Evolutionary conservation across 2,329 filamentous ascomycete genomes (phyloP), one percentile per base, ranked within the genome.

Genomic region (Aspergillus costaricaensis): DNA sequence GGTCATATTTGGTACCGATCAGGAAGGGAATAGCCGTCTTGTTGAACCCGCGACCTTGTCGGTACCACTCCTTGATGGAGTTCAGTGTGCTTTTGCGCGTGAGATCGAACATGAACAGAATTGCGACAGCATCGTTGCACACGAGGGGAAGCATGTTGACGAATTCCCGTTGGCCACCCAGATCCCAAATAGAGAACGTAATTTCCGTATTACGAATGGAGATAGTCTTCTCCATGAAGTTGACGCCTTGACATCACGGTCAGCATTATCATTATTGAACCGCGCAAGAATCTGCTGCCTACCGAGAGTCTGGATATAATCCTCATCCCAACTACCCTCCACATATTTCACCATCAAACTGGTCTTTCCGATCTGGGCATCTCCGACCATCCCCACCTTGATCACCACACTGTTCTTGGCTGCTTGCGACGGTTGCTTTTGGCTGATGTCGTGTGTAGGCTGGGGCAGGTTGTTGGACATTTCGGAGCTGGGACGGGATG

Each of bases 201-300:
- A 99, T 99, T 79, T 99, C 95, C 15, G 95, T 99, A 79, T 99
- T 99, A 64, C 95, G 91, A 78, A 99, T 99, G 64, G 92, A 96
- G 74, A 99, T 99, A 38, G 95, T 99, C 85, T 99, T 99, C 78
- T 99, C 95, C 95, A 99, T 99, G 79, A 99, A 99, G 79, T 99
- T 99, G 79, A 99, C 95, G 68, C 95, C 87, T 89, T 21, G 32
- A 30, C 14, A 21, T 55, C 55, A n/a, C 72, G 27, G 72, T 68
- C 5, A 38, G 25, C 23, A 59, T 41, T 56, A 56, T 30, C 23
- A 66, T 32, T 19, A 2, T 2, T 39, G 21, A 44, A 3, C 30
- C 30, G 27, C n/a, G 25, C n/a, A 25, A 10, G 44, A 4, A 5
- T 9, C 44, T n/a, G 17, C 17, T 10, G 57, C 63, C 47, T 64